These are phyloP conservation scores for Colletotrichum nymphaeae DNA, from an alignment of 2,329 filamentous ascomycete species.

Conservation along the genomic window DNA sequence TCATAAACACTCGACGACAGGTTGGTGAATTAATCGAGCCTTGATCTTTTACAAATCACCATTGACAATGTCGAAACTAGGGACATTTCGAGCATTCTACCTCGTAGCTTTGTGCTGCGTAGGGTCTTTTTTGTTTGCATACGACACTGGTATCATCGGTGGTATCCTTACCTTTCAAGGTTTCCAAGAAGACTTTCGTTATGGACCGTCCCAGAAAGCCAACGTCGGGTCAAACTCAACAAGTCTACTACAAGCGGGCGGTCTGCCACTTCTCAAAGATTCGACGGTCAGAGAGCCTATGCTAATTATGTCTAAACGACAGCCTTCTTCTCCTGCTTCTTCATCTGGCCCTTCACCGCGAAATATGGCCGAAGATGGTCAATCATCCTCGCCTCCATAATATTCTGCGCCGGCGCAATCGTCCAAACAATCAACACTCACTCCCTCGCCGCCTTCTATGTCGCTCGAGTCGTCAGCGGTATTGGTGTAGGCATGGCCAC, in stretches of 20 bases:
- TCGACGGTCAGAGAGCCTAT: not conserved
- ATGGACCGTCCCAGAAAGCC: slow-evolving; percentile 43
- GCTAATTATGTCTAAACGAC: not conserved
- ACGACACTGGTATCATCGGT: slow-evolving; percentile 56
- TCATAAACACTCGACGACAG: no score
- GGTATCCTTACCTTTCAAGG: slow-evolving; percentile 51
- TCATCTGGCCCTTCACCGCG: slow-evolving; percentile 55
- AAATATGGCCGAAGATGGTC: slow-evolving; percentile 53
- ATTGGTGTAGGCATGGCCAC: slow-evolving; percentile 52
- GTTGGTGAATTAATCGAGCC: no score
- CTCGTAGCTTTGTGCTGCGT: slow-evolving; percentile 51
- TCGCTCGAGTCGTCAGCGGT: slow-evolving; percentile 48
- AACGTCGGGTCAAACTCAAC: slow-evolving; percentile 52
- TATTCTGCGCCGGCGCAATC: slow-evolving; percentile 57
- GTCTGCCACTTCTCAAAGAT: slow-evolving; percentile 37
- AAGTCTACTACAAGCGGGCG: slow-evolving; percentile 54
- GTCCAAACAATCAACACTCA: slow-evolving; percentile 53
- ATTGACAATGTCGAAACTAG: slow-evolving; percentile 38
- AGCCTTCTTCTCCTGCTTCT: slow-evolving; percentile 57
- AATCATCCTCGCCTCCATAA: slow-evolving; percentile 49
- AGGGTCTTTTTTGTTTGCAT: slow-evolving; percentile 54
- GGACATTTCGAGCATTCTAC: slow-evolving; percentile 50
- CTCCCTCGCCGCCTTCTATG: slow-evolving; percentile 50
- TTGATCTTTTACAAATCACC: not conserved
- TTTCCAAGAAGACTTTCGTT: slow-evolving; percentile 52